Percentiles rank a stretch among this genome's conserved stretches.
Evolutionary conservation across 495 filamentous ascomycete genomes (phyloP).

Genomic region (Penicillium paradoxum): DNA sequence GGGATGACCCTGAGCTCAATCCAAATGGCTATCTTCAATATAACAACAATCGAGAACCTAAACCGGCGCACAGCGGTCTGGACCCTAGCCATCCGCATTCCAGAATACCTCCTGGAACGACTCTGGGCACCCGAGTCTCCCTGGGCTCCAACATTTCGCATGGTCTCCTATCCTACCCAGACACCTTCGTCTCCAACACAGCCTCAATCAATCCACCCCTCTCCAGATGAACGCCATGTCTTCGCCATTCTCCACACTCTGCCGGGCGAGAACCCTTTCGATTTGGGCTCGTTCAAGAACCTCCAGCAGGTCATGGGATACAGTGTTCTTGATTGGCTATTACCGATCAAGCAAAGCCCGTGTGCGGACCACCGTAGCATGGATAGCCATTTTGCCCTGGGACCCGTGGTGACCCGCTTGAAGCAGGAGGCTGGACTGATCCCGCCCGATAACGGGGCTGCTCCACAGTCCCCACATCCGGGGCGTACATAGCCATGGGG

Average conservation of each 20-base stretch:
- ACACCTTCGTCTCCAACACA: conserved; percentile 10
- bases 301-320: conserved; percentile 71
- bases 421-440: conserved; percentile 44
- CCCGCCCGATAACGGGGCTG: conserved; percentile 8
- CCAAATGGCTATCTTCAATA: conserved; percentile 63
- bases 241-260: conserved; percentile 72
- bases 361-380: conserved; percentile 48
- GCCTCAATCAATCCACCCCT: conserved; percentile 8
- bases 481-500: background rate
- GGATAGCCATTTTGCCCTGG: conserved; percentile 45
- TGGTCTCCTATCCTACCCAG: conserved; percentile 41
- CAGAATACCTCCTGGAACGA: conserved; percentile 40
- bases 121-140: conserved; percentile 28
- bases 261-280: conserved; percentile 75
- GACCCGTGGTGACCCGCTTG: conserved; percentile 48
- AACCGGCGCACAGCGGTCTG: conserved; percentile 57
- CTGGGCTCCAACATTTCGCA: conserved; percentile 43
- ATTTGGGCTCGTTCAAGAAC: conserved; percentile 61
- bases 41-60: conserved; percentile 79
- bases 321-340: conserved; percentile 63
- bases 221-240: conserved; percentile 46
- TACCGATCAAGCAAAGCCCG: conserved; percentile 64
- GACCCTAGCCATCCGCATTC: conserved; percentile 72
- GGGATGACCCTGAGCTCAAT: conserved; percentile 69
- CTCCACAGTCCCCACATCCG: background rate